These are phyloP conservation scores for Cyberlindnera euphorbiae DNA, from an alignment of 805 yeast genomes.

Conservation along the genomic window DNA sequence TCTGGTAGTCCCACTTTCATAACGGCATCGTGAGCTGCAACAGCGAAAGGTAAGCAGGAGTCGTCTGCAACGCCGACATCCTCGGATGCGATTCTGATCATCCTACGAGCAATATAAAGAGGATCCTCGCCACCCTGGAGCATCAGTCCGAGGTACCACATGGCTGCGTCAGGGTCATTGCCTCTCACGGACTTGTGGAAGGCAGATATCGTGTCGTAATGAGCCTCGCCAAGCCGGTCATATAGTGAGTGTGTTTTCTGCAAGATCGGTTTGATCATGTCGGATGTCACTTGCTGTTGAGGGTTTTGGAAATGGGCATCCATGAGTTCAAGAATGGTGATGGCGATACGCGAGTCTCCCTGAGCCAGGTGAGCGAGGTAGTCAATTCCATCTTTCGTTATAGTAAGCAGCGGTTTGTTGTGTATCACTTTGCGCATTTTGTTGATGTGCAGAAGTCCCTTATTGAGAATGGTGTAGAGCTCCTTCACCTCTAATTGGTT, in stretches of 20 bases:
- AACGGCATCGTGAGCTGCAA: slow-evolving; percentile 79
- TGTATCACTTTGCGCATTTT: slow-evolving; percentile 51
- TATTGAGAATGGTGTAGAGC: slow-evolving; percentile 43
- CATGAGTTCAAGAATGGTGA: slow-evolving; percentile 73
- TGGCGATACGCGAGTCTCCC: slow-evolving; percentile 86
- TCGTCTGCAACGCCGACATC: slow-evolving; percentile 88
- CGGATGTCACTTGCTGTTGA: slow-evolving; percentile 7
- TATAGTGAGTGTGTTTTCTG: slow-evolving; percentile 57
- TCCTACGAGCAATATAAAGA: slow-evolving; percentile 77
- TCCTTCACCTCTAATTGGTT: slow-evolving; percentile 48
- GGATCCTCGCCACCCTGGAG: slow-evolving; percentile 93
- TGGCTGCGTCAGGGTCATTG: slow-evolving; percentile 81
- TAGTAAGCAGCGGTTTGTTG: slow-evolving; percentile 43
- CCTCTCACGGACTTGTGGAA: slow-evolving; percentile 93
- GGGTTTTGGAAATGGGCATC: slow-evolving; percentile 42
- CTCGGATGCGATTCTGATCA: slow-evolving; percentile 94
- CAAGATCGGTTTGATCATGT: slow-evolving; percentile 36
- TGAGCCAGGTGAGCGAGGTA: slow-evolving; percentile 69
- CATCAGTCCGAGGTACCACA: slow-evolving; percentile 86
- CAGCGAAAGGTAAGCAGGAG: slow-evolving; percentile 77
- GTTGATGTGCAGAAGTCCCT: slow-evolving; percentile 58
- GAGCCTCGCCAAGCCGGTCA: slow-evolving; percentile 86
- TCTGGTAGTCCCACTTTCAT: slow-evolving; percentile 94
- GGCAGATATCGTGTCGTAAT: slow-evolving; percentile 93
- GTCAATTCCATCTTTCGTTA: slow-evolving; percentile 53